Conservation (phyloP, 2,329 filamentous ascomycete genomes). For the Alternaria dauci region DNA sequence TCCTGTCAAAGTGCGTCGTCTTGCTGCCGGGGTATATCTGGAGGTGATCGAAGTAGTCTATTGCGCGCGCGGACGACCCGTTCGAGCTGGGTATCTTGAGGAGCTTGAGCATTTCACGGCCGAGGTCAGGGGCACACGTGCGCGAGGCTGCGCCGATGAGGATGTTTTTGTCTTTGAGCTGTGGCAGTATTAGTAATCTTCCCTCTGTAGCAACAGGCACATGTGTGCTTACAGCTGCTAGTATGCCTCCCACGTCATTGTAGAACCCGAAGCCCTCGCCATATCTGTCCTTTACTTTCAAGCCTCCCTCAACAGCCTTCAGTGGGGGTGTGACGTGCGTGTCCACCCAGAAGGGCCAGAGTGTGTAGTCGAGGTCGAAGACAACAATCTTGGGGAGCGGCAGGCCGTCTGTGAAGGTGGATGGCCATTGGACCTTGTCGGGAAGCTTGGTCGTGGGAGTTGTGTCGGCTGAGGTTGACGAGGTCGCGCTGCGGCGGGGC, state of each 20-base stretch:
- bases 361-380: constrained; percentile 96
- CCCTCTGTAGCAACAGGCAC: background rate
- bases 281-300: constrained; percentile 61
- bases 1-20: constrained; percentile 80
- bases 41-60: constrained; percentile 65
- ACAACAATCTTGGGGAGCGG: constrained; percentile 85
- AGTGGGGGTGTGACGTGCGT: constrained; percentile 85
- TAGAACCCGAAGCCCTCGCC: constrained; percentile 59
- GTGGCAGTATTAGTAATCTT: constrained; percentile 28
- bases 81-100: constrained; percentile 69
- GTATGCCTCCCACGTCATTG: constrained; percentile 53
- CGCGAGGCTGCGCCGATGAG: constrained; percentile 79
- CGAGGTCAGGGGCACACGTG: constrained; percentile 80
- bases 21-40: constrained; percentile 79
- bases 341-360: constrained; percentile 99
- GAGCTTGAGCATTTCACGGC: constrained; percentile 78
- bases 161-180: constrained; percentile 57
- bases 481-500: constrained; percentile 39
- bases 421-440: constrained; percentile 53
- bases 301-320: constrained; percentile 56
- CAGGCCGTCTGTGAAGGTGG: constrained; percentile 69
- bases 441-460: constrained; percentile 49
- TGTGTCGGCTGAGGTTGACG: constrained; percentile 31
- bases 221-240: constrained; percentile 44
- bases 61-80: constrained; percentile 51